Evolutionary conservation across 1,139 yeast genomes (phyloP).

Genomic region (Protomyces inouyei): DNA sequence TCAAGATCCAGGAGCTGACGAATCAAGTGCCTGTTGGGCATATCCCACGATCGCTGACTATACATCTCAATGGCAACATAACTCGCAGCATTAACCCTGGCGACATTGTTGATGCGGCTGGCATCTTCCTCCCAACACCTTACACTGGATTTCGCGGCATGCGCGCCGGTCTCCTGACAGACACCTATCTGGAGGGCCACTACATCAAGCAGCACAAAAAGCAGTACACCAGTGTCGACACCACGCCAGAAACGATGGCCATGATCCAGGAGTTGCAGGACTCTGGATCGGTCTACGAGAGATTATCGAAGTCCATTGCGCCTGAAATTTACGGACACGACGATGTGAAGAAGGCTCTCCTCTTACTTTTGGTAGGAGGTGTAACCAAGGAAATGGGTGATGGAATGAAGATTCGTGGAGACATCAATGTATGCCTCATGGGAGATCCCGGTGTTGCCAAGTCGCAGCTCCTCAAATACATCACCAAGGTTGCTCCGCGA

Average conservation of each 20-base stretch:
- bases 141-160: conserved; percentile 92
- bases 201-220: conserved; percentile 79
- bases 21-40: conserved; percentile 98
- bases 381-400: conserved; percentile 92
- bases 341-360: conserved; percentile 86
- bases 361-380: conserved; percentile 85
- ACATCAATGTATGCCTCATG: conserved; percentile 92
- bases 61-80: conserved; percentile 84
- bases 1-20: conserved; percentile 88
- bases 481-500: conserved; percentile 90
- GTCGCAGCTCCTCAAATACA: conserved; percentile 88
- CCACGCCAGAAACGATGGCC: conserved; percentile 54
- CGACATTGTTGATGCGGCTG: conserved; percentile 86
- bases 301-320: conserved; percentile 83
- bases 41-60: conserved; percentile 79
- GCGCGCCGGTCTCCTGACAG: conserved; percentile 87
- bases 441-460: conserved; percentile 99
- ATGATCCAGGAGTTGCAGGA: conserved; percentile 53
- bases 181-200: conserved; percentile 88
- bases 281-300: conserved; percentile 69
- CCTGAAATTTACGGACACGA: conserved; percentile 95
- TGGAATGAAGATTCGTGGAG: conserved; percentile 97
- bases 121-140: conserved; percentile 89
- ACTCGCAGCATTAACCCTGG: conserved; percentile 90
- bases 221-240: conserved; percentile 65